Evolutionary conservation across 202 grass and related monocot genomes (phyloP).

Genomic region (Tripidium arundinaceum): DNA sequence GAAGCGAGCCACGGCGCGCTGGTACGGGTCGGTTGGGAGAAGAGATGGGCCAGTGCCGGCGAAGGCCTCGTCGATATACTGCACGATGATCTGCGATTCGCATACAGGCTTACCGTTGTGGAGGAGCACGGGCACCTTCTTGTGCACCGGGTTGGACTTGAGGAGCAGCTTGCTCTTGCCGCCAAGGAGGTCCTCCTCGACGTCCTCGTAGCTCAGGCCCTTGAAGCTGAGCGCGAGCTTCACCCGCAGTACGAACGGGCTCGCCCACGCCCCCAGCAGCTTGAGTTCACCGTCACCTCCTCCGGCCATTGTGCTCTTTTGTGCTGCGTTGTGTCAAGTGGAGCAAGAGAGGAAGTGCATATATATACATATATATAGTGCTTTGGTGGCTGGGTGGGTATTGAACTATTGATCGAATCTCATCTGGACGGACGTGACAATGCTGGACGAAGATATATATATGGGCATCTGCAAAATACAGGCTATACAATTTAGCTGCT

Average conservation of each 20-base stretch:
- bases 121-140: slow-evolving; percentile 36
- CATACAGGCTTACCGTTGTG: slow-evolving; percentile 33
- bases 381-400: no score
- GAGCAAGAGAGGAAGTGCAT: no score
- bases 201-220: slow-evolving; percentile 36
- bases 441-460: no score
- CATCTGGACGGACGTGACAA: no score
- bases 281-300: slow-evolving; percentile 44
- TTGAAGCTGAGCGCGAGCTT: slow-evolving; percentile 36
- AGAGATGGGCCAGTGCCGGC: neutral
- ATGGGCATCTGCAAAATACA: no score
- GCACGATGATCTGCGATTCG: slow-evolving; percentile 36
- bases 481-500: no score
- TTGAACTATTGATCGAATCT: no score
- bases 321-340: no score
- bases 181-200: slow-evolving; percentile 31
- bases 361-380: no score
- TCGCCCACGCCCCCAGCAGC: slow-evolving; percentile 33
- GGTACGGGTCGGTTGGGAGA: slow-evolving; percentile 31
- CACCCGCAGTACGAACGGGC: slow-evolving; percentile 25
- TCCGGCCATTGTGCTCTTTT: no score
- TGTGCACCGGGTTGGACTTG: slow-evolving; percentile 36
- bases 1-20: slow-evolving; percentile 41
- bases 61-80: slow-evolving; percentile 35
- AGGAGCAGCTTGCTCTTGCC: slow-evolving; percentile 44